Conservation (phyloP, 2,329 filamentous ascomycete species). For the Fusarium lyarnte region DNA sequence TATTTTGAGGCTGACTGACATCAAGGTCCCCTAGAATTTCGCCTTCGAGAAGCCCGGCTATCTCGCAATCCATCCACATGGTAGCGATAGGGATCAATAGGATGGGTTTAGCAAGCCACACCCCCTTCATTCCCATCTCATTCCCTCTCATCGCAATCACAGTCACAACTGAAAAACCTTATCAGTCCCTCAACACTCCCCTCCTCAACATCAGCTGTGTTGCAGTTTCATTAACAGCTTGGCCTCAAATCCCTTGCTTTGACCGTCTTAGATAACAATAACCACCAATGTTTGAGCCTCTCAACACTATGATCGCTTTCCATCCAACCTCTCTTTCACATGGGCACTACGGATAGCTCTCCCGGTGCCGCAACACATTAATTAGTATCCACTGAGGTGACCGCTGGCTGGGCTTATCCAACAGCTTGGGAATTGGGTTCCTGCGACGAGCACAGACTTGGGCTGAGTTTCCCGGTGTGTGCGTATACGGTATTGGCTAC, state of each 20-base stretch:
- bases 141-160: background rate
- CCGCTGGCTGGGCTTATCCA: slow-evolving; percentile 24
- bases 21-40: slow-evolving; percentile 12
- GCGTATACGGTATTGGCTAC: background rate
- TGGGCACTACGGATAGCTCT: slow-evolving; percentile 15
- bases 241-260: slow-evolving; percentile 4
- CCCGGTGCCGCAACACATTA: slow-evolving; percentile 17
- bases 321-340: slow-evolving; percentile 31
- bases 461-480: slow-evolving; percentile 8
- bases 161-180: background rate
- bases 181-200: slow-evolving; percentile 29
- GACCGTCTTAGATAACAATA: slow-evolving; percentile 6
- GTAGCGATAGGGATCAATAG: slow-evolving; percentile 23
- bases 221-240: background rate
- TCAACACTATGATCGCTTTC: slow-evolving; percentile 21
- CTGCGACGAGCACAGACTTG: slow-evolving; percentile 31
- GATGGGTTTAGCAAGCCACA: slow-evolving; percentile 18
- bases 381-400: slow-evolving; percentile 29
- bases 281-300: background rate
- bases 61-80: slow-evolving; percentile 18
- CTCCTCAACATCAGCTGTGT: slow-evolving; percentile 11
- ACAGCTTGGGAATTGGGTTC: slow-evolving; percentile 38
- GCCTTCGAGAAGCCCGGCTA: slow-evolving; percentile 15
- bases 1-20: slow-evolving; percentile 16
- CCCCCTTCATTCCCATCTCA: slow-evolving; percentile 16